Conservation (phyloP, 2,329 filamentous ascomycete genomes). For the Monosporascus sp. region DNA sequence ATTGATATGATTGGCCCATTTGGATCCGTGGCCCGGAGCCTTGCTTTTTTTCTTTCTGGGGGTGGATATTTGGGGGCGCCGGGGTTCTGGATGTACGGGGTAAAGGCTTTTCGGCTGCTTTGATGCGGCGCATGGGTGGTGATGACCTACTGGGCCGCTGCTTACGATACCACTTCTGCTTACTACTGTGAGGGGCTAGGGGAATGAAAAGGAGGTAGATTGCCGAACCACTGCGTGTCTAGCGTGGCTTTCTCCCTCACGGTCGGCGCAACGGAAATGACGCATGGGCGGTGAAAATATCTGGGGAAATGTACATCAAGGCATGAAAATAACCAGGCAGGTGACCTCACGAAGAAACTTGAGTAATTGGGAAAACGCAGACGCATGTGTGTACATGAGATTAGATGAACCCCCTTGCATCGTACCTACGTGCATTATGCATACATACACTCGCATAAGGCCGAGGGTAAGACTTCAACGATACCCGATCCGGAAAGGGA, state of each 20-base stretch:
- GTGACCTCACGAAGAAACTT: too few relatives aligned
- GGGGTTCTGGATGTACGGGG: not conserved
- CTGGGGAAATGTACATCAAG: too few relatives aligned
- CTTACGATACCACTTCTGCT: not conserved
- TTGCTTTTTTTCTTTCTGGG: not conserved
- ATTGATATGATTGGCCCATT: slow-evolving; percentile 5
- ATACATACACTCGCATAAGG: not conserved
- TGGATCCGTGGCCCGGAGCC: slow-evolving; percentile 1
- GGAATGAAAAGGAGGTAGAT: not conserved
- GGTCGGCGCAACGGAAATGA: too few relatives aligned
- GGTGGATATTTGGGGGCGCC: not conserved
- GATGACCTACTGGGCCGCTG: not conserved
- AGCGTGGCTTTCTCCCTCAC: not conserved
- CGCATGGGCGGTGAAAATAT: too few relatives aligned
- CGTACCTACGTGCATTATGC: not conserved
- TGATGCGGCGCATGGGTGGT: not conserved
- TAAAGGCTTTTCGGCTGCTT: not conserved
- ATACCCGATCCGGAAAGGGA: not conserved
- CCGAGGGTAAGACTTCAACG: not conserved
- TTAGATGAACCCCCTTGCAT: not conserved
- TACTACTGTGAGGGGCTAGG: not conserved
- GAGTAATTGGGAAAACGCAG: too few relatives aligned
- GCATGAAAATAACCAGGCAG: too few relatives aligned
- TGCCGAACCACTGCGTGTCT: not conserved
- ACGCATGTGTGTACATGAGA: not conserved